These are phyloP conservation scores for Sphaerulina populicola DNA, from an alignment of 2,329 filamentous ascomycete genomes.

Conservation along the genomic window DNA sequence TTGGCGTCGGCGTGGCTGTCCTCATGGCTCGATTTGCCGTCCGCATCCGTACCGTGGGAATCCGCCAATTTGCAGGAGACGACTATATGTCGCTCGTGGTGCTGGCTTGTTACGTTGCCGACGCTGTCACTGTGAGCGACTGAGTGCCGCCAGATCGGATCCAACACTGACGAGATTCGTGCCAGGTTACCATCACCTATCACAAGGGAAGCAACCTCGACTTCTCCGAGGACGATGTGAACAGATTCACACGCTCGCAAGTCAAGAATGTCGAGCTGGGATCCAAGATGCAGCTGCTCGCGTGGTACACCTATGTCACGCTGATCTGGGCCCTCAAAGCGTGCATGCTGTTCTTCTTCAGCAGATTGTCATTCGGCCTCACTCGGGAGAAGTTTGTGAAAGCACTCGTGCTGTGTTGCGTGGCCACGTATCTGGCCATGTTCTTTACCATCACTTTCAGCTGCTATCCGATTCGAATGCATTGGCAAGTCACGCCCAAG, in stretches of 20 bases:
- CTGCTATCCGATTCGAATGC: slow-evolving; percentile 26
- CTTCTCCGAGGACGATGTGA: slow-evolving; percentile 18
- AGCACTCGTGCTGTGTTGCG: slow-evolving; percentile 24
- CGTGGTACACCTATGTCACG: slow-evolving; percentile 32
- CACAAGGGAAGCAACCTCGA: slow-evolving; percentile 29
- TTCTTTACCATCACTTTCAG: slow-evolving; percentile 30
- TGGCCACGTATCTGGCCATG: slow-evolving; percentile 29
- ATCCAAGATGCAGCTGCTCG: slow-evolving; percentile 34
- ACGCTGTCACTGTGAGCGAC: slow-evolving; percentile 31
- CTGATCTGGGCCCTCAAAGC: slow-evolving; percentile 22
- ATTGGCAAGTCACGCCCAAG: slow-evolving; percentile 28
- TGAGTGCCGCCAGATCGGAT: too few relatives aligned
- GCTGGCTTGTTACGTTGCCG: slow-evolving; percentile 32
- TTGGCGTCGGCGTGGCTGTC: slow-evolving; percentile 29
- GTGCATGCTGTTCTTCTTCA: slow-evolving; percentile 27
- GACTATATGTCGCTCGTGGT: slow-evolving; percentile 35
- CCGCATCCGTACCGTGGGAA: slow-evolving; percentile 35
- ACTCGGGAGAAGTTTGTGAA: slow-evolving; percentile 30
- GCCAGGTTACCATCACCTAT: slow-evolving; percentile 25
- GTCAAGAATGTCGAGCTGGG: slow-evolving; percentile 29
- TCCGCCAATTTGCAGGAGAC: slow-evolving; percentile 35
- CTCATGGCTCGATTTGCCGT: slow-evolving; percentile 33
- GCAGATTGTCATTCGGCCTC: slow-evolving; percentile 31
- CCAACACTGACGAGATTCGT: not conserved
- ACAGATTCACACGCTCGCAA: slow-evolving; percentile 26